Base-by-base conservation (phyloP, 805 yeast species). In the Ogataea zsoltii region DNA sequence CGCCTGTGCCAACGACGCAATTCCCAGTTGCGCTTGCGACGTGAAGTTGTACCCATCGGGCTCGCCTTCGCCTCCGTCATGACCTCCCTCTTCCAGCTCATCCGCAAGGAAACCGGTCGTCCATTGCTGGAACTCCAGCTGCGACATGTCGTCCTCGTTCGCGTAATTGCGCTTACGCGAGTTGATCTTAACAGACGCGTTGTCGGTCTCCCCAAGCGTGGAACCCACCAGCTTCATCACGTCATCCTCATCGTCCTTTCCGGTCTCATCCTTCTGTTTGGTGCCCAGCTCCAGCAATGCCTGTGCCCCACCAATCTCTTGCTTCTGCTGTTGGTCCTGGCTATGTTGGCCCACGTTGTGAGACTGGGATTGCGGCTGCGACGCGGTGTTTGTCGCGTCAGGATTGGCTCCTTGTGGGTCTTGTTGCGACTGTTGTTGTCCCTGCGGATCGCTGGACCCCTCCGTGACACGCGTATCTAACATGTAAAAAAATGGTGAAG, bases 161-260 rank as follows among this genome's bases (percentile, higher is more conserved):
- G 66, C 50, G 28, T 56, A 54, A 16, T 52, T 54, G 33, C 71
- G 55, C 49, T 67, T 69, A 29, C 50, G 54, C 12, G 52, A 34
- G 15, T 41, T 30, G 17, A 35, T 35, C 28, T 53, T 52, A 4
- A 18, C 32, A 11, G 40, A 26, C 31, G 40, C n/a, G 32, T 37
- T 37, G 3, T 37, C 40, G 25, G 16, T 16, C 17, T 33, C 25
- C 9, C 25, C 36, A 6, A 83, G 63, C 1, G 82, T 76, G 6
- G 83, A 85, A 15, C 85, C 88, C 12, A 85, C 92, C 54, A 79
- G 78, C 44, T 78, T 75, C 79, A 85, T 73, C 14, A 86, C 90
- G 0, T 90, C 94, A 14, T 86, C 94, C 56, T 85, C 94, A 2
- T 85, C 94, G 12, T 79, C 80, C 46, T 74, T 68, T 31, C 66